phyloP scores from a whole-genome alignment of 2,329 filamentous ascomycete species.

The Tothia fuscella region DNA sequence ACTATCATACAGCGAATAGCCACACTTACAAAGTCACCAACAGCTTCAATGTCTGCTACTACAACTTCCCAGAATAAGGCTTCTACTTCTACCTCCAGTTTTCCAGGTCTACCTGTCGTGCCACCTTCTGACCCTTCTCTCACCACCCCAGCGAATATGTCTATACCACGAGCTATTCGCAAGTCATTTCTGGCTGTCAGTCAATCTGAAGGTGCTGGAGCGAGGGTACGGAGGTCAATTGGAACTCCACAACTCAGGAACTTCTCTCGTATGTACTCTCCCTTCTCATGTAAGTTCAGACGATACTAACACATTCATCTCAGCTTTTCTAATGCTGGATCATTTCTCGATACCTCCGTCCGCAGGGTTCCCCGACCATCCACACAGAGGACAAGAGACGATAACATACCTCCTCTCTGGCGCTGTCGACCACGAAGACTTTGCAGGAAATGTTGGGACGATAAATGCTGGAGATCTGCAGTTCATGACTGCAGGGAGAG shows the following conservation, averaged over 20 bases:
- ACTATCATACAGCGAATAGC: neutral
- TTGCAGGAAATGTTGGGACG: slow-evolving; percentile 72
- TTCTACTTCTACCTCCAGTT: slow-evolving; percentile 21
- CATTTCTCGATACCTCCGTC: slow-evolving; percentile 73
- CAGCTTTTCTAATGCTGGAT: slow-evolving; percentile 76
- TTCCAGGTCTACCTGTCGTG: slow-evolving; percentile 38
- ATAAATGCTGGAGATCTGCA: slow-evolving; percentile 83
- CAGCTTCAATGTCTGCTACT: neutral
- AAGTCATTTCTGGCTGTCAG: slow-evolving; percentile 76
- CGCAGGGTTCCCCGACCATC: slow-evolving; percentile 84
- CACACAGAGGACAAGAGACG: slow-evolving; percentile 64
- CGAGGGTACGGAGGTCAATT: slow-evolving; percentile 74
- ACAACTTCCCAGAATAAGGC: slow-evolving; percentile 1
- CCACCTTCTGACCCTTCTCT: slow-evolving; percentile 30
- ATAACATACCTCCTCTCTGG: slow-evolving; percentile 86
- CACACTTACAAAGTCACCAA: neutral
- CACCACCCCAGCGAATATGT: slow-evolving; percentile 43
- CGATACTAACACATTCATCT: neutral
- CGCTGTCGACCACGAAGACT: slow-evolving; percentile 84
- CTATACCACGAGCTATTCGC: slow-evolving; percentile 61
- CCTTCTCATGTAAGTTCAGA: neutral
- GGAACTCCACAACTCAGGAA: slow-evolving; percentile 74
- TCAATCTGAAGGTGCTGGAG: slow-evolving; percentile 79
- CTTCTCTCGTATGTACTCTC: slow-evolving; percentile 78
- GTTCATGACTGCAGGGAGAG: slow-evolving; percentile 80